A percentile compares a stretch with the other conserved stretches of the same genome.
Conservation (phyloP, 805 yeast species). For the Yamadazyma kitorensis region DNA sequence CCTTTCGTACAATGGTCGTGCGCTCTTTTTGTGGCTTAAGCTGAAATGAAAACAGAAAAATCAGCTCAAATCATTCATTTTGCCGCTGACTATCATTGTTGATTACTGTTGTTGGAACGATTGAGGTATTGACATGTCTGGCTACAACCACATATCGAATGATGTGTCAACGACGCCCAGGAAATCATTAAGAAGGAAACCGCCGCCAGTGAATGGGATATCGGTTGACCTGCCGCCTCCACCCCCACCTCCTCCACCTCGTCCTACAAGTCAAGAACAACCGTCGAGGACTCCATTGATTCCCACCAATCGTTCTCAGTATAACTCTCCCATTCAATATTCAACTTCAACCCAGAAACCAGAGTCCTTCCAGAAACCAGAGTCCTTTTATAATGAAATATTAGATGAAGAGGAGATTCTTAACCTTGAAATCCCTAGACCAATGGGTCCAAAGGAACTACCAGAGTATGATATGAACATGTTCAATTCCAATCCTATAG, state of each 20-base stretch:
- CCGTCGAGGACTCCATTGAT: too few relatives aligned
- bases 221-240: background rate
- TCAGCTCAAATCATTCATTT: too few relatives aligned
- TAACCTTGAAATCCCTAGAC: conserved; percentile 22
- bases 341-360: conserved; percentile 1
- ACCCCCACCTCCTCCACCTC: background rate
- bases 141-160: too few relatives aligned
- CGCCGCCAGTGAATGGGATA: conserved; percentile 20
- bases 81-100: too few relatives aligned
- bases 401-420: conserved; percentile 8
- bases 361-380: conserved; percentile 5
- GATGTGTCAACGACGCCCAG: conserved; percentile 14
- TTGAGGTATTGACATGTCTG: too few relatives aligned
- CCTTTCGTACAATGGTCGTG: too few relatives aligned
- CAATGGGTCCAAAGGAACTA: conserved; percentile 40
- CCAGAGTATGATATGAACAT: conserved; percentile 27
- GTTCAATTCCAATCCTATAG: conserved; percentile 5
- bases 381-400: background rate
- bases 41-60: too few relatives aligned
- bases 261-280: too few relatives aligned
- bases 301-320: too few relatives aligned
- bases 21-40: too few relatives aligned
- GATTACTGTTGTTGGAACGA: too few relatives aligned
- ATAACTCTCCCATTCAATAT: too few relatives aligned
- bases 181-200: conserved; percentile 23